Conservation (phyloP, 2,329 filamentous ascomycete genomes). For the Celoporthe dispersa region DNA sequence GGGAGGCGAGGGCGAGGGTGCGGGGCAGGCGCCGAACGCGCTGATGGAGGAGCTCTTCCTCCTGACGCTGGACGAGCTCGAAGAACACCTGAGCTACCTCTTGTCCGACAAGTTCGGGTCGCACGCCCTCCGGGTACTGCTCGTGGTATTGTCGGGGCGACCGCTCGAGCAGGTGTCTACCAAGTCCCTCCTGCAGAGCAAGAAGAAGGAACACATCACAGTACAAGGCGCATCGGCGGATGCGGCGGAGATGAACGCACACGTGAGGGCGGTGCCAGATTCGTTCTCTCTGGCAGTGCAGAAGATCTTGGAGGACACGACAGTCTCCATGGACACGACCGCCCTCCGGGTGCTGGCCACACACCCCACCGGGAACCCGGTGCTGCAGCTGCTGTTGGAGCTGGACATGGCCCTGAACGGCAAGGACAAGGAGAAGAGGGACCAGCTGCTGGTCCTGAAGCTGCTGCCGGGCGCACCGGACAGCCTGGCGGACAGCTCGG, state of each 20-base stretch:
- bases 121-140: constrained; percentile 82
- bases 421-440: constrained; percentile 67
- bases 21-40: constrained; percentile 53
- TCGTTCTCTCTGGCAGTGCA: constrained; percentile 78
- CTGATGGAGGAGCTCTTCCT: constrained; percentile 88
- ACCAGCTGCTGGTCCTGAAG: constrained; percentile 64
- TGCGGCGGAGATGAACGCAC: constrained; percentile 50
- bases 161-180: constrained; percentile 72
- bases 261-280: constrained; percentile 68
- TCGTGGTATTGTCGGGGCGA: constrained; percentile 83
- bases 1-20: constrained; percentile 43
- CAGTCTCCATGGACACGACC: constrained; percentile 74
- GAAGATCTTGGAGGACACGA: constrained; percentile 80
- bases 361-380: constrained; percentile 89
- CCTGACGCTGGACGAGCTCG: constrained; percentile 82
- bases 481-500: constrained; percentile 72
- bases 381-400: constrained; percentile 87
- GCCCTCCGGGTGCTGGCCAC: constrained; percentile 83
- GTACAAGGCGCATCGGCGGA: constrained; percentile 59
- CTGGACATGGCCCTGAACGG: constrained; percentile 79
- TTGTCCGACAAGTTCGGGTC: constrained; percentile 90
- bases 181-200: constrained; percentile 82
- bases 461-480: constrained; percentile 77
- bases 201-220: constrained; percentile 84
- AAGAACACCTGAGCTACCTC: constrained; percentile 79